Evolutionary conservation across 2,329 filamentous ascomycete species (phyloP).

Genomic region (Xylariaceae sp.): DNA sequence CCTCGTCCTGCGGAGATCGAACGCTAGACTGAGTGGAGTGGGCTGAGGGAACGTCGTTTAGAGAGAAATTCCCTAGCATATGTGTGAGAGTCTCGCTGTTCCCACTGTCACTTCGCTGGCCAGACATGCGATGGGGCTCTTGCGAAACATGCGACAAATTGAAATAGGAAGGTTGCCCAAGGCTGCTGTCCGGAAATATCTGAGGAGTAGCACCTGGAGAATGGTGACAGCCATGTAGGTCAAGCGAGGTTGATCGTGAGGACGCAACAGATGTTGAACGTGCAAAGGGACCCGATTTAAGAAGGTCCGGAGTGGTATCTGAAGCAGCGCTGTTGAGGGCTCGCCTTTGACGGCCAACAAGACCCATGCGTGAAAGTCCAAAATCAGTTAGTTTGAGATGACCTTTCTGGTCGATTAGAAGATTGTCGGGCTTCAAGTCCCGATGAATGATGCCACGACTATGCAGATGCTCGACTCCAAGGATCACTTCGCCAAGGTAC

Average conservation of each 20-base stretch:
- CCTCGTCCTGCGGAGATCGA: conserved; percentile 74
- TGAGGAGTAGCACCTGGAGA: conserved; percentile 87
- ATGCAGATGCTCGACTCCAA: conserved; percentile 97
- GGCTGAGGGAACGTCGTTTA: conserved; percentile 61
- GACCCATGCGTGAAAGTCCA: conserved; percentile 93
- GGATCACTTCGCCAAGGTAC: conserved; percentile 92
- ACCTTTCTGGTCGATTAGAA: conserved; percentile 95
- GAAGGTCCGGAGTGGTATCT: conserved; percentile 88
- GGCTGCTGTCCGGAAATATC: conserved; percentile 79
- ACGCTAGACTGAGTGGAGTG: conserved; percentile 55
- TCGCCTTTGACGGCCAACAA: conserved; percentile 95
- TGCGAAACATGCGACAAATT: conserved; percentile 65
- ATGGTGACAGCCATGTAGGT: conserved; percentile 73
- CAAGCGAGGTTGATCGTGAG: conserved; percentile 91
- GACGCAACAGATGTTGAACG: conserved; percentile 85
- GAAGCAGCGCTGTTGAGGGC: conserved; percentile 77
- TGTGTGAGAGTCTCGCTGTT: conserved; percentile 84
- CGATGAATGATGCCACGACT: conserved; percentile 94
- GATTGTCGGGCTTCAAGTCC: conserved; percentile 95
- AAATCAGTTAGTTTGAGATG: conserved; percentile 98
- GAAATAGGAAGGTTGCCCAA: conserved; percentile 94
- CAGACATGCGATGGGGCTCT: conserved; percentile 75
- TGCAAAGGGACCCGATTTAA: conserved; percentile 91
- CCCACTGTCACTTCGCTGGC: conserved; percentile 88
- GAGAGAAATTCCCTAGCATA: conserved; percentile 81